A percentile compares a stretch with the other conserved stretches of the same genome.
phyloP scores from a whole-genome alignment of 2,329 filamentous ascomycete species.

The Aspergillus costaricaensis region DNA sequence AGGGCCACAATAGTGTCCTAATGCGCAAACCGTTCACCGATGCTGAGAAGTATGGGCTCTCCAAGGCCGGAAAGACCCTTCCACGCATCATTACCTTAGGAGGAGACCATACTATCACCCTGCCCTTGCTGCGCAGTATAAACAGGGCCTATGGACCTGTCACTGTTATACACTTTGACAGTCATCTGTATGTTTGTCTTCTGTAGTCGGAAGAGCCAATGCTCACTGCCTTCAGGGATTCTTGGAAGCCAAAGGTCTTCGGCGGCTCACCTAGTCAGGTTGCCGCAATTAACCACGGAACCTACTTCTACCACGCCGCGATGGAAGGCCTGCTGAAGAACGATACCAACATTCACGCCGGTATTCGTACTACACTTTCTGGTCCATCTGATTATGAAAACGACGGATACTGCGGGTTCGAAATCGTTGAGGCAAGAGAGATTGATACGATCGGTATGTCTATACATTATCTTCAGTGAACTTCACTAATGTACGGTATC shows the following conservation, averaged over 20 bases:
- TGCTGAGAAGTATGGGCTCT: constrained; percentile 66
- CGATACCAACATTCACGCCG: constrained; percentile 84
- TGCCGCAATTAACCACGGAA: constrained; percentile 81
- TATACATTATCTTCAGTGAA: neutral
- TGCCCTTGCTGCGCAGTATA: constrained; percentile 57
- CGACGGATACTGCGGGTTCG: constrained; percentile 80
- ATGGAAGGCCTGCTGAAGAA: constrained; percentile 77
- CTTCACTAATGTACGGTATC: neutral
- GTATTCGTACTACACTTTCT: constrained; percentile 79
- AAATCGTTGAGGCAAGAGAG: constrained; percentile 75
- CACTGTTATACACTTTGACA: constrained; percentile 65
- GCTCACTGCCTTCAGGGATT: constrained; percentile 39
- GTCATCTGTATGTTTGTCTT: constrained; percentile 50
- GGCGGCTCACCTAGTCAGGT: constrained; percentile 76
- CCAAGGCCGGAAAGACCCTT: constrained; percentile 72
- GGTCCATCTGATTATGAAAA: constrained; percentile 81
- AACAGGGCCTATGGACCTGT: constrained; percentile 69
- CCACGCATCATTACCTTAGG: constrained; percentile 76
- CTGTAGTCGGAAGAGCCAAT: neutral
- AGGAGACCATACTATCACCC: constrained; percentile 49
- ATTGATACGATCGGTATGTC: constrained; percentile 63
- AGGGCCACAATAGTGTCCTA: constrained; percentile 76
- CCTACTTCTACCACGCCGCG: constrained; percentile 82
- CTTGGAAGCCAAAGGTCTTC: constrained; percentile 82
- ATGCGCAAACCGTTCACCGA: constrained; percentile 70